Percentiles rank a stretch among this genome's conserved stretches.
Conservation (phyloP, 495 filamentous ascomycete genomes). For the Hyphodiscus hymeniophilus region DNA sequence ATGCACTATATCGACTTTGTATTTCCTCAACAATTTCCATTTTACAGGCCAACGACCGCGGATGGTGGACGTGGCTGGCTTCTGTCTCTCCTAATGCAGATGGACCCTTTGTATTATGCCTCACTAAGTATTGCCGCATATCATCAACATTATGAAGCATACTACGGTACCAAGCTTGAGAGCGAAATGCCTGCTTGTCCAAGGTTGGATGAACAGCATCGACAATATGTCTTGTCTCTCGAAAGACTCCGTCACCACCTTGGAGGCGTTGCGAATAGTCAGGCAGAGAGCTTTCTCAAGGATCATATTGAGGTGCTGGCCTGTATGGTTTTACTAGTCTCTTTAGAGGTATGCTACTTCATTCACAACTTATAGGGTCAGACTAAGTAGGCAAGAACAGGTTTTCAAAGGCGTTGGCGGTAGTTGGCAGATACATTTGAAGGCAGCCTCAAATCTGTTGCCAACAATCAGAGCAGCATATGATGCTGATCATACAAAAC, state of each 20-base stretch:
- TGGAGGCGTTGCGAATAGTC: not conserved
- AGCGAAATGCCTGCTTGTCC: too few relatives aligned
- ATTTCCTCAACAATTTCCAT: slow-evolving; percentile 2
- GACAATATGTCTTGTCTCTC: not conserved
- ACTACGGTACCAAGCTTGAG: not conserved
- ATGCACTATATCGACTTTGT: slow-evolving; percentile 6
- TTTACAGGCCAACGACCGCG: not conserved
- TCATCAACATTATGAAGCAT: not conserved
- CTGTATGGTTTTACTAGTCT: not conserved
- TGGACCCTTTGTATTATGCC: slow-evolving; percentile 1
- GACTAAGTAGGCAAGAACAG: not conserved
- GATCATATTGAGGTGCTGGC: not conserved
- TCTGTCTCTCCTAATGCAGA: not conserved
- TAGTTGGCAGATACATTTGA: not conserved
- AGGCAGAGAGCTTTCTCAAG: not conserved
- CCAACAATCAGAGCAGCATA: too few relatives aligned
- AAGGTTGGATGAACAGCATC: not conserved
- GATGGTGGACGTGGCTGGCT: slow-evolving; percentile 8
- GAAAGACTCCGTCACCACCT: not conserved
- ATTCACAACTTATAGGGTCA: not conserved
- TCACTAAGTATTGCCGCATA: slow-evolving; percentile 2
- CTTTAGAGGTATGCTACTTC: not conserved
- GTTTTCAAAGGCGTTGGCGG: not conserved
- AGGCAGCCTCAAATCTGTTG: not conserved
- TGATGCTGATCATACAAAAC: not conserved